Evolutionary conservation across 1,284 basidiomycete genomes (phyloP), one percentile per base, ranked within the genome.

Genomic region (Singerocomus rubriflavus): DNA sequence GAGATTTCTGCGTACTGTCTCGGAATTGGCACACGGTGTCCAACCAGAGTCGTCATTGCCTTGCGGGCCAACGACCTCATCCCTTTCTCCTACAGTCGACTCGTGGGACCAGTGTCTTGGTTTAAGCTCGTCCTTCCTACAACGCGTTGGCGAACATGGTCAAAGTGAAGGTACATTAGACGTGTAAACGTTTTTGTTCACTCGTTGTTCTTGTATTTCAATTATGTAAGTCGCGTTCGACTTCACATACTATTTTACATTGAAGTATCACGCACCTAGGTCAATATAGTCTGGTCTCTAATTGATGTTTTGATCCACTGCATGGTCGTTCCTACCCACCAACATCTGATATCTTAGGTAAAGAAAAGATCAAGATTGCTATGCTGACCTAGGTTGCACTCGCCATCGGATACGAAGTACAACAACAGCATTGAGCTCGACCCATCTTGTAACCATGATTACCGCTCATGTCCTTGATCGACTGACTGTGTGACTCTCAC

Each of bases 1-100:
- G 40, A 42, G 60, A 6, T 33, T 61, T 16, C 52, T 70, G 31
- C 57, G 45, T 36, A 64, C 67, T 1, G 46, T 48, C 27, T 66
- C 65, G 0, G 66, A 69, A 38, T 38, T 67, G 34, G 32, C 47
- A 1, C 17, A 9, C 6, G 64, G 65, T 37, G 36, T 16, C 2
- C 49, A 47, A 29, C 14, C 16, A 1, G 34, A 34, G 5, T 21
- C 31, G 1, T 50, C 43, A 30, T 44, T 48, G 5, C n/a, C 53
- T 27, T 43, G 26, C 6, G 33, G 48, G 9, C 41, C 44, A 9
- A 25, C 27, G 10, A 33, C 43, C 16, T n/a, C 47, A 21, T 30
- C 37, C n/a, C 44, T 35, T 10, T 30, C 50, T 35, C 43, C 25
- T 27, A 25, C 27, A 14, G 49, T 51, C 8, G 17, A 9, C 2